Conservation (phyloP, 2,329 filamentous ascomycete species). For the Fusarium pseudonygamai region DNA sequence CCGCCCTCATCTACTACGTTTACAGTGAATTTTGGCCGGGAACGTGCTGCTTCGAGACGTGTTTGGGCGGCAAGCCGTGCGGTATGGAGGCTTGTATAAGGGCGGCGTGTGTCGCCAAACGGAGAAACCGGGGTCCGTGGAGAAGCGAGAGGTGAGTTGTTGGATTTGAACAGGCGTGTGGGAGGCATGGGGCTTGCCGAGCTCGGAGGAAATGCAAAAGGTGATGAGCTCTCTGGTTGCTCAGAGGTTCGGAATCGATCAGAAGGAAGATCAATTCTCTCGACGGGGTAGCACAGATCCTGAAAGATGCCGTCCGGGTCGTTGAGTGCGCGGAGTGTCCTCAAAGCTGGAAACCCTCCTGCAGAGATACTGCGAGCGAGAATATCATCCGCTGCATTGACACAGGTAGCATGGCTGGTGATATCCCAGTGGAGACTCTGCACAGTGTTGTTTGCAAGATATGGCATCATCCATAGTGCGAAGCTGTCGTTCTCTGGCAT, state of each 20-base stretch:
- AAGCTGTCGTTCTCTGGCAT: conserved; percentile 64
- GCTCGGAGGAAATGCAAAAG: conserved; percentile 31
- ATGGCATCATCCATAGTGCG: conserved; percentile 69
- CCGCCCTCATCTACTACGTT: conserved; percentile 66
- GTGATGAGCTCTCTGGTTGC: conserved; percentile 24
- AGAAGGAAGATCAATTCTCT: conserved; percentile 60
- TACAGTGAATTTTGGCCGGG: conserved; percentile 65
- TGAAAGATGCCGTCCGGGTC: conserved; percentile 78
- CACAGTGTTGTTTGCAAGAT: conserved; percentile 65
- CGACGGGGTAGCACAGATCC: conserved; percentile 70
- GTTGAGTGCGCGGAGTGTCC: conserved; percentile 69
- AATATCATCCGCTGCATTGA: conserved; percentile 66
- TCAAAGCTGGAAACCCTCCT: conserved; percentile 70
- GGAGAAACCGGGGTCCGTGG: conserved; percentile 18
- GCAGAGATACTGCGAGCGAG: conserved; percentile 70
- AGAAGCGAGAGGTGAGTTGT: conserved; percentile 47
- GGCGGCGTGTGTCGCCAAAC: conserved; percentile 29
- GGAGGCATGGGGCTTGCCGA: conserved; percentile 40
- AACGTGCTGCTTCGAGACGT: conserved; percentile 67
- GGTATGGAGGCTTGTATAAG: conserved; percentile 57
- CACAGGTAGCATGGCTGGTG: conserved; percentile 56
- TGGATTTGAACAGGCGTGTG: conserved; percentile 46
- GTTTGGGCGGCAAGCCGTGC: conserved; percentile 72
- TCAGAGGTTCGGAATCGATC: conserved; percentile 55
- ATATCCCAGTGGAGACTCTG: conserved; percentile 72